Percentiles rank a stretch among this genome's conserved stretches.
These are phyloP conservation scores for Thuidium tamariscinum DNA, from an alignment of 225 moss, liverwort and hornwort genomes.

Conservation along the genomic window DNA sequence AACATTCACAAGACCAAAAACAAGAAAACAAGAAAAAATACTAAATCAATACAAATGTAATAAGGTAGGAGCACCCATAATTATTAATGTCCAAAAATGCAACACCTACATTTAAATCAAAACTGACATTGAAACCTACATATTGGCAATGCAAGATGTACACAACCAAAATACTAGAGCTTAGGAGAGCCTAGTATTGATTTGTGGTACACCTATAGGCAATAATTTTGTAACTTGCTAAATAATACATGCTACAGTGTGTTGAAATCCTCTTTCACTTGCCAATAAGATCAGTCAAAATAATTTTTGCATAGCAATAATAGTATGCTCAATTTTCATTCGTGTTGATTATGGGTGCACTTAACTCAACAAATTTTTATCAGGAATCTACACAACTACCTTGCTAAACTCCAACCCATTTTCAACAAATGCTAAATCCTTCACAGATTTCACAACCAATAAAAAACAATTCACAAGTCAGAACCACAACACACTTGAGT, in stretches of 20 bases:
- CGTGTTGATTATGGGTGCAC: background rate
- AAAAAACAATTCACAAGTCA: background rate
- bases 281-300: background rate
- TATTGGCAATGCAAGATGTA: background rate
- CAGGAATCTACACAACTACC: background rate
- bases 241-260: background rate
- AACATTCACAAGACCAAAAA: background rate
- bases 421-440: background rate
- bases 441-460: background rate
- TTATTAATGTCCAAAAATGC: background rate
- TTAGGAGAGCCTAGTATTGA: background rate
- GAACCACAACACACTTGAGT: background rate
- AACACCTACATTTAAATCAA: background rate
- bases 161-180: background rate
- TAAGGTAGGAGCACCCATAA: background rate
- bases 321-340: too few species aligned
- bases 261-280: too few species aligned
- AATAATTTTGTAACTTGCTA: background rate
- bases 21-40: background rate
- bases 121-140: accelerated
- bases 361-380: background rate
- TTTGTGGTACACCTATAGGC: accelerated
- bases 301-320: background rate
- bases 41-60: background rate
- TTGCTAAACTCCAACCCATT: background rate